Evolutionary conservation across 129 eudicot genomes (phyloP).

Genomic region (Chrysanthemum seticuspe): DNA sequence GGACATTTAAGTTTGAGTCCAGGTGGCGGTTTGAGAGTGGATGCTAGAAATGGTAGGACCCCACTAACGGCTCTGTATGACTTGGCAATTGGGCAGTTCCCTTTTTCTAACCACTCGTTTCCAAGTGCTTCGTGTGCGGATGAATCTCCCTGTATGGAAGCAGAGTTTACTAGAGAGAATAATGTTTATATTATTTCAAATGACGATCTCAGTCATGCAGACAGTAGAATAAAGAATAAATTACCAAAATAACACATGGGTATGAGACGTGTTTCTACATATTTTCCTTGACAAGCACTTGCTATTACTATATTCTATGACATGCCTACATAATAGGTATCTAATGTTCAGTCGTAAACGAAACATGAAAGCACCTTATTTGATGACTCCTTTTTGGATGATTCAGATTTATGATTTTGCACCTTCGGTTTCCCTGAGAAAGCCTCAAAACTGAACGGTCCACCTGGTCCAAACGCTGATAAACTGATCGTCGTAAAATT

Average conservation of each 20-base stretch:
- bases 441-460: constrained; percentile 67
- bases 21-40: constrained; percentile 65
- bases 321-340: neutral
- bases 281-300: no score
- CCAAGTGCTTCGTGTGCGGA: constrained; percentile 62
- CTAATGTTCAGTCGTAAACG: neutral
- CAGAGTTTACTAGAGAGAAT: neutral
- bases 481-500: constrained; percentile 70
- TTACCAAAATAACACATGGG: no score
- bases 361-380: constrained; percentile 36
- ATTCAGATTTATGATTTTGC: constrained; percentile 42
- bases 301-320: no score
- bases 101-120: constrained; percentile 67
- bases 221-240: no score
- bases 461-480: constrained; percentile 79
- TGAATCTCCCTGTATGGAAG: constrained; percentile 40
- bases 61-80: constrained; percentile 74
- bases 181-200: neutral
- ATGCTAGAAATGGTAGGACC: constrained; percentile 67
- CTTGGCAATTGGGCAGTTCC: constrained; percentile 86
- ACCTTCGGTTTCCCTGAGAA: constrained; percentile 47
- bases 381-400: constrained; percentile 41
- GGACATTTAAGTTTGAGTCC: constrained; percentile 75
- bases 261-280: no score
- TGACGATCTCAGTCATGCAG: no score